Base-by-base conservation (phyloP, 2,329 filamentous ascomycete genomes). In the Exserohilum turcica region DNA sequence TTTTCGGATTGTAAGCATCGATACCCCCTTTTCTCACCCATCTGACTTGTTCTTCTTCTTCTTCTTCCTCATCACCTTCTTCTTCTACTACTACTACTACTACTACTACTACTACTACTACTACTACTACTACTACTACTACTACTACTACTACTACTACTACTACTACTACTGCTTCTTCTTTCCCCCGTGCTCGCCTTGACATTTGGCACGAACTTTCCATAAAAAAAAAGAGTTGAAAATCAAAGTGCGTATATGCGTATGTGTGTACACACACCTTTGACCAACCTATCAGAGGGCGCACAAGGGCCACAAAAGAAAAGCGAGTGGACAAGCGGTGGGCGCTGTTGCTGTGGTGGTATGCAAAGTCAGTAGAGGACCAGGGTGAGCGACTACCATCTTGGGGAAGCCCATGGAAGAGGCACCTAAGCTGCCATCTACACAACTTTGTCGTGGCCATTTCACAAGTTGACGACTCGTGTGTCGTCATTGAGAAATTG, bases 401-500 rank as follows among this genome's bases (percentile, higher is more conserved):
- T 43, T 35, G 31, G 28, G 19, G 18, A 48, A 6, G 5, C 18
- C 36, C 16, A 33, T 29, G 39, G 39, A 24, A 28, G 28, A 49
- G 38, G 27, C 16, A 36, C 46, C 18, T 37, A 48, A 49, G 42
- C 36, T 33, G 47, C 42, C 42, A 44, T 35, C 31, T 12, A n/a
- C 38, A 8, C 33, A 16, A 33, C 13, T 6, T 6, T 15, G 5
- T 15, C 9, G 9, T 19, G 15, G 19, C 31, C 50, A 29, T 18
- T 36, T 43, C 59, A 68, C 24, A 76, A 54, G 53, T 74, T 75
- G 63, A 76, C 67, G 33, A 76, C 70, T 46, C 72, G 61, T 6
- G 73, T 71, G 27, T 73, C 68, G 56, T 77, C 75, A 12, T 74
- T 64, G n/a, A 77, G 63, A 42, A 77, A 77, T 13, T 72, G 58